Percentiles rank a stretch among this genome's conserved stretches.
Evolutionary conservation across 1,284 basidiomycete genomes (phyloP).

Genomic region (Flammula alnicola): DNA sequence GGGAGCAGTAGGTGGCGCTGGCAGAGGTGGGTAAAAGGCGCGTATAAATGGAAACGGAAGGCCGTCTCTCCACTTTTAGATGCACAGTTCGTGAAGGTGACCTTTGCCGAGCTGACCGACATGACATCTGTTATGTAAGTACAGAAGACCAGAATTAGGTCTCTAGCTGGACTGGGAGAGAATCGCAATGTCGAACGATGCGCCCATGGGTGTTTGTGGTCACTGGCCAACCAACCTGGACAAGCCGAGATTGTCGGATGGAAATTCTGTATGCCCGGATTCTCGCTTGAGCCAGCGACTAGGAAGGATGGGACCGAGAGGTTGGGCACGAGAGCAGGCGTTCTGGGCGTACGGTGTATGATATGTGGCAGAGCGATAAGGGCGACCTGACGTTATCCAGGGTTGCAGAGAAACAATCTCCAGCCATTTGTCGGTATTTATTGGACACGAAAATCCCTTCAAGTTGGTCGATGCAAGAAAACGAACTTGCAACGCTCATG

Average conservation of each 20-base stretch:
- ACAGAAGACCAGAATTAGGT: background rate
- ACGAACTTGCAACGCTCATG: background rate
- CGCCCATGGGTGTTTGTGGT: background rate
- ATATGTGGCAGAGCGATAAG: no score
- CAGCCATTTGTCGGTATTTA: no score
- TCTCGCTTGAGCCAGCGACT: no score
- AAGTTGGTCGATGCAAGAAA: no score
- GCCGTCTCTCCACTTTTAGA: background rate
- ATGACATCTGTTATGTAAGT: background rate
- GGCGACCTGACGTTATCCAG: background rate
- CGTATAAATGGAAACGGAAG: background rate
- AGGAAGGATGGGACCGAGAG: background rate
- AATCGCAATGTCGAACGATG: background rate
- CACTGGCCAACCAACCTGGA: no score
- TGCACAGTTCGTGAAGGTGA: background rate
- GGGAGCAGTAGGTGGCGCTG: background rate
- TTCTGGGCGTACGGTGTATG: no score
- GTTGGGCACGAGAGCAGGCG: background rate
- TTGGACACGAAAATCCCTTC: no score
- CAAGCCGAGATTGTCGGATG: slow-evolving; percentile 1
- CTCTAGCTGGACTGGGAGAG: background rate
- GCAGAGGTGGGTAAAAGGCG: slow-evolving; percentile 4
- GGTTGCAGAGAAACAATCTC: background rate
- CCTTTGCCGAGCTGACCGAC: background rate
- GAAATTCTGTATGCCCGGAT: no score